Conservation (phyloP, 192 early-diverging fungal genomes). For the Backusella morwellensis region DNA sequence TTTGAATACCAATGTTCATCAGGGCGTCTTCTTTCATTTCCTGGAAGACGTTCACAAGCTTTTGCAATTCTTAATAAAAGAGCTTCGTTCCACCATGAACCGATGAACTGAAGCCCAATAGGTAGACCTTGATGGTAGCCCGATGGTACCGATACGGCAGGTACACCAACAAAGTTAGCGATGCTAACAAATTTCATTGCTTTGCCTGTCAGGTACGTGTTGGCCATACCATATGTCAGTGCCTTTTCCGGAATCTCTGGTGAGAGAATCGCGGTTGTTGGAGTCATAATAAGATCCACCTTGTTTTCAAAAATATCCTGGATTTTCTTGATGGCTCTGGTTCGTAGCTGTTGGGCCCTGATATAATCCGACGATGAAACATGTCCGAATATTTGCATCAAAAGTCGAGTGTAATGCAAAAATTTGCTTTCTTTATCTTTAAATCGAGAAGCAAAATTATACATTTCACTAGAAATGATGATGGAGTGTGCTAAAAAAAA, state of each 20-base stretch:
- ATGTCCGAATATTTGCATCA: conserved; percentile 32
- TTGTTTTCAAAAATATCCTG: conserved; percentile 40
- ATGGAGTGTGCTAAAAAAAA: conserved; percentile 50
- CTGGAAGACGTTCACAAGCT: conserved; percentile 47
- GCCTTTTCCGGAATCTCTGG: conserved; percentile 48
- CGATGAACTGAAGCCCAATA: too few species aligned
- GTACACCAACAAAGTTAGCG: too few species aligned
- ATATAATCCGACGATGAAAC: conserved; percentile 44
- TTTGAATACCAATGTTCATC: neutral
- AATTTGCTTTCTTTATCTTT: conserved; percentile 31
- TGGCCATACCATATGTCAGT: conserved; percentile 45
- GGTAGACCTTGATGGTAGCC: too few species aligned
- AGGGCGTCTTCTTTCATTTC: conserved; percentile 35
- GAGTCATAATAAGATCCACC: conserved; percentile 57
- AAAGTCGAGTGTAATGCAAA: conserved; percentile 43
- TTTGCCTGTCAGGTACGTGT: conserved; percentile 47
- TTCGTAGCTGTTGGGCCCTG: conserved; percentile 48
- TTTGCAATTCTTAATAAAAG: conserved; percentile 56
- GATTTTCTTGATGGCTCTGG: conserved; percentile 51
- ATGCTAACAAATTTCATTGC: conserved; percentile 23
- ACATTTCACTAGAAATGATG: conserved; percentile 62
- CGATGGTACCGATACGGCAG: too few species aligned
- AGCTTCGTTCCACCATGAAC: conserved; percentile 48
- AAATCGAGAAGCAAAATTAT: conserved; percentile 26
- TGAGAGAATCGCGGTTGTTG: conserved; percentile 54